phyloP scores from a whole-genome alignment of 2,329 filamentous ascomycete genomes.

The Aspergillus latus region DNA sequence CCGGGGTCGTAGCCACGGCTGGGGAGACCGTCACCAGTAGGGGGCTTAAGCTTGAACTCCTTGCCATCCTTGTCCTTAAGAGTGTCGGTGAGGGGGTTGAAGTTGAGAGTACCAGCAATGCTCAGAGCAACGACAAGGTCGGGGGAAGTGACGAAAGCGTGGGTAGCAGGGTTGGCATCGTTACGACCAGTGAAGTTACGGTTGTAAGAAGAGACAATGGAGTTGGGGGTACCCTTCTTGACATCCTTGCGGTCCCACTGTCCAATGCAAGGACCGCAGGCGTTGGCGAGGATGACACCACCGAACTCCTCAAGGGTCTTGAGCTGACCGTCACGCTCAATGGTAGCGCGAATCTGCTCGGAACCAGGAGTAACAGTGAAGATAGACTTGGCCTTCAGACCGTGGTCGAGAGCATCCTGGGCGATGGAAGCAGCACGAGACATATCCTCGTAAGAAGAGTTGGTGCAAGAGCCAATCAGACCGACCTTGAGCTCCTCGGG shows the following conservation, averaged over 20 bases:
- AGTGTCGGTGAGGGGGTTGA: conserved; percentile 91
- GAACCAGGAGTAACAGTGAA: conserved; percentile 97
- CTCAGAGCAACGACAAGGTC: conserved; percentile 85
- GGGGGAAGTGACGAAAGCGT: conserved; percentile 89
- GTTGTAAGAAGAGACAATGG: conserved; percentile 98
- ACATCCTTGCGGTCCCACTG: conserved; percentile 95
- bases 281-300: conserved; percentile 90
- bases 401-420: conserved; percentile 84
- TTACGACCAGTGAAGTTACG: conserved; percentile 99
- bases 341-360: conserved; percentile 94
- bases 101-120: conserved; percentile 79
- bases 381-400: conserved; percentile 86
- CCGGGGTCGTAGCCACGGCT: conserved; percentile 82
- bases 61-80: conserved; percentile 96
- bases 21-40: conserved; percentile 79
- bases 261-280: conserved; percentile 88
- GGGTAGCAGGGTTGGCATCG: conserved; percentile 90
- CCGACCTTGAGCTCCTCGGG: conserved; percentile 95
- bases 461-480: conserved; percentile 97
- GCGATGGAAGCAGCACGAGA: conserved; percentile 88
- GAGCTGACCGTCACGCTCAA: conserved; percentile 85
- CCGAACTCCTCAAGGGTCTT: conserved; percentile 96
- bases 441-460: conserved; percentile 89
- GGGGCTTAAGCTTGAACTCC: conserved; percentile 82
- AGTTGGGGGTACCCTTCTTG: conserved; percentile 93